phyloP scores from a whole-genome alignment of 1,284 basidiomycete species.

The Ustilago esculenta region DNA sequence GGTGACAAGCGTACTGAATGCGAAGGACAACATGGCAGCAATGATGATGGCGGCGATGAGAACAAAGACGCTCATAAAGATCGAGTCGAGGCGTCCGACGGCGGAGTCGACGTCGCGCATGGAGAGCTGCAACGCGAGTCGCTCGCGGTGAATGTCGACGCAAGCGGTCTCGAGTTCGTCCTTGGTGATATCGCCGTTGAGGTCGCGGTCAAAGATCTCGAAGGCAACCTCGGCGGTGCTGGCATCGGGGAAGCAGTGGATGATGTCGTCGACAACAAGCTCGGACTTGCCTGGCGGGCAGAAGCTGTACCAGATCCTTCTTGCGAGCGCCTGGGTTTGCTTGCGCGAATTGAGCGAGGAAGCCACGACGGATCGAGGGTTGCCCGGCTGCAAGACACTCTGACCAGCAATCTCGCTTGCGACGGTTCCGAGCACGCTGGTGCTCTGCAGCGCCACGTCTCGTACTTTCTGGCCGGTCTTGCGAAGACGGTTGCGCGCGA shows the following conservation, averaged over 20 bases:
- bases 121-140: conserved; percentile 82
- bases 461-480: conserved; percentile 47
- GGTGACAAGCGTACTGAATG: conserved; percentile 78
- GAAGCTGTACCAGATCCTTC: conserved; percentile 88
- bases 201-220: conserved; percentile 82
- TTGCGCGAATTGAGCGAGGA: conserved; percentile 69
- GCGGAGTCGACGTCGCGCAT: conserved; percentile 90
- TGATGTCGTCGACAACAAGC: conserved; percentile 78
- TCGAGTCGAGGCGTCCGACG: conserved; percentile 71
- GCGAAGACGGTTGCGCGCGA: conserved; percentile 25
- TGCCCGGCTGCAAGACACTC: conserved; percentile 75
- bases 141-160: conserved; percentile 83
- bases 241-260: conserved; percentile 74
- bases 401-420: conserved; percentile 72
- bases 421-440: conserved; percentile 68
- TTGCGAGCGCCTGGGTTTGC: conserved; percentile 84
- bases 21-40: conserved; percentile 72
- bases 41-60: conserved; percentile 77
- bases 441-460: conserved; percentile 68
- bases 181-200: conserved; percentile 79
- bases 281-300: conserved; percentile 68
- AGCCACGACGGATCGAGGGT: conserved; percentile 43
- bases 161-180: conserved; percentile 82
- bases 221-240: conserved; percentile 71
- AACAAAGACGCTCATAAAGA: conserved; percentile 70